phyloP scores from a whole-genome alignment of 805 yeast genomes.

The Lachancea kluyveri region DNA sequence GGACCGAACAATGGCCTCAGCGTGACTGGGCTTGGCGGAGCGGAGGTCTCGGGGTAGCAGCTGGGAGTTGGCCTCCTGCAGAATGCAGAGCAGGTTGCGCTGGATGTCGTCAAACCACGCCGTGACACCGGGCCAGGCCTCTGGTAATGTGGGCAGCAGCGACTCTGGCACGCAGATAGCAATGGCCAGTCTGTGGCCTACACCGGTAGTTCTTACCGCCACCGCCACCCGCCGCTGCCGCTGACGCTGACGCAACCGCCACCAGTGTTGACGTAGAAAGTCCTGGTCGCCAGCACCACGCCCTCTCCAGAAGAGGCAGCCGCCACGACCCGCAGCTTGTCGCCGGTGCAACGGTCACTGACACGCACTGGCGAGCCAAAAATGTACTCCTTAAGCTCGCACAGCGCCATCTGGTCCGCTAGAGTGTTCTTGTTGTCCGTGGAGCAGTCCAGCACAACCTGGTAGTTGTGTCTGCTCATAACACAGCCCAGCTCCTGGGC shows the following conservation, averaged over 20 bases:
- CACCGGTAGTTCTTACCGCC: no score
- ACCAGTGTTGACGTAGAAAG: no score
- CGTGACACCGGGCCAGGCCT: slow-evolving; percentile 29
- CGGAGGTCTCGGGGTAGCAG: slow-evolving; percentile 15
- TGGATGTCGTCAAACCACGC: slow-evolving; percentile 29
- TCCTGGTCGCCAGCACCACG: slow-evolving; percentile 30
- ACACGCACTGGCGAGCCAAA: slow-evolving; percentile 36
- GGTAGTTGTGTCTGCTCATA: slow-evolving; percentile 32
- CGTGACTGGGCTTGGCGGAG: slow-evolving; percentile 14
- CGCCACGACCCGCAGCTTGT: slow-evolving; percentile 25
- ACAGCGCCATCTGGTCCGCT: slow-evolving; percentile 25
- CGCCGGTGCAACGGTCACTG: slow-evolving; percentile 20
- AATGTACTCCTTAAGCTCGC: slow-evolving; percentile 33
- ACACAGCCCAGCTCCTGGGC: slow-evolving; percentile 35
- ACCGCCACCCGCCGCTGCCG: no score
- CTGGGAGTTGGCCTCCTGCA: slow-evolving; percentile 3
- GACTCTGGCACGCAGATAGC: slow-evolving; percentile 28
- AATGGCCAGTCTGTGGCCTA: slow-evolving; percentile 28
- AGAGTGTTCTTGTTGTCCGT: slow-evolving; percentile 16
- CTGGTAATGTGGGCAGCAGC: slow-evolving; percentile 25
- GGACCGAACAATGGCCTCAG: slow-evolving; percentile 20
- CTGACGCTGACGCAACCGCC: no score
- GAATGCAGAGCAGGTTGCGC: slow-evolving; percentile 15
- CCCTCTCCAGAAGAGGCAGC: no score
- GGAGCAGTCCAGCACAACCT: slow-evolving; percentile 29